Base-by-base conservation (phyloP, 768 basidiomycete genomes). In the Ramaria rubella region DNA sequence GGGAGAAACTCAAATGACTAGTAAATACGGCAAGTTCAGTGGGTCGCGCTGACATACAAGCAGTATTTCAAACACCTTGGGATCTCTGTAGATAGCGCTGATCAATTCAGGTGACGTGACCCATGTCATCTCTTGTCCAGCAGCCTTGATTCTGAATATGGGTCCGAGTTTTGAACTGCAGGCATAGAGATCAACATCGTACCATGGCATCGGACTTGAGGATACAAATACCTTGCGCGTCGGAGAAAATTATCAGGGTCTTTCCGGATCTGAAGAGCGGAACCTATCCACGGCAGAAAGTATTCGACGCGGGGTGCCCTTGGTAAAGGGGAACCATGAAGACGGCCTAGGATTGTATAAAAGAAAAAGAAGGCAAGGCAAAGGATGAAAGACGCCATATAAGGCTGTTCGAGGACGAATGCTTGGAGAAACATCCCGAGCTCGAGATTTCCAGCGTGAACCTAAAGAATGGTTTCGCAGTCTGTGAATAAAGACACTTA, bases 71-170 rank as follows among this genome's bases (percentile, higher is more conserved):
- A 38, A 31, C n/a, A 58, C 61, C 59, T 61, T 59, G 1, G 60
- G 50, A 30, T 66, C 60, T 9, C 60, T 49, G 34, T 62, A 66
- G 0, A 65, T 49, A 0, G 56, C 27, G 5, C 59, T 52, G 11
- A 65, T 64, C n/a, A 62, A 48, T 50, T 61, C 50, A 4, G 66
- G 62, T 4, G 60, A 55, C 1, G 67, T 65, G 23, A 65, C 62
- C 27, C 60, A 65, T 1, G 62, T 62, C 57, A 57, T 58, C 42
- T 60, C 53, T 40, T 50, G 55, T 5, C 67, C 67, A 5, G 59
- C 42, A 1, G 61, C 52, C 33, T 58, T 59, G 8, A 65, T 44
- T 17, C 55, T 50, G 45, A 67, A 67, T 1, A 65, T 36, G 23
- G 61, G 60, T 0, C 67, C 66, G n/a, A 58, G 55, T 21, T 45